Base-by-base conservation (phyloP, 441 rosid genomes). In the Bocquillonia castaneifolia region DNA sequence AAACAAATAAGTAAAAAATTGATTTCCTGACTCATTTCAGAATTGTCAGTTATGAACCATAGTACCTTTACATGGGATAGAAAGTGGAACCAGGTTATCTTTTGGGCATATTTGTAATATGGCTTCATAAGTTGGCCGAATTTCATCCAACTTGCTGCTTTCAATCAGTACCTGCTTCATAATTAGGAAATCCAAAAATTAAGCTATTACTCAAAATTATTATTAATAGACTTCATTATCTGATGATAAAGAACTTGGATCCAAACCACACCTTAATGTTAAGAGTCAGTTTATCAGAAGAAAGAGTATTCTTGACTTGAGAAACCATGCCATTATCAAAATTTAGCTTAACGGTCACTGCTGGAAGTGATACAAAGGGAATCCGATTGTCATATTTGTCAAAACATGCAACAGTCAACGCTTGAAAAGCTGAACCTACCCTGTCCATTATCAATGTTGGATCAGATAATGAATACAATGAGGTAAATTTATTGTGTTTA, bases 41-140 rank as follows among this genome's bases (percentile, higher is more conserved):
- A 31, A 64, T 42, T 51, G 3, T 45, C 5, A 61, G 31, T 25
- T 5, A 23, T 17, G 29, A 31, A 54, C 47, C 23, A 39, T 17
- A 64, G 55, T 82, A 87, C 97, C 89, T 80, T 61, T 74, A 77
- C 89, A 88, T 56, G 82, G 79, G 67, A 86, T 70, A 6, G 83
- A 77, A 68, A 82, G 67, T 2, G 86, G 68, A 22, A 59, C 68
- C n/a, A 68, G 62, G 26, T 77, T 71, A 61, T 82, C 75, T 68
- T 15, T 61, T 6, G 80, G 36, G 64, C 67, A 66, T 76, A 91
- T 74, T 72, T 75, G 57, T 73, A 87, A 69, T 58, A 67, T 80
- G 52, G 88, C 87, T 47, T 64, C 71, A 71, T 83, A 88, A 34
- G 32, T 25, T 63, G 88, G 93, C 45, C 75, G 79, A 53, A 87